Evolutionary conservation across 2,329 filamentous ascomycete species (phyloP).

Genomic region (Claviceps humidiphila): DNA sequence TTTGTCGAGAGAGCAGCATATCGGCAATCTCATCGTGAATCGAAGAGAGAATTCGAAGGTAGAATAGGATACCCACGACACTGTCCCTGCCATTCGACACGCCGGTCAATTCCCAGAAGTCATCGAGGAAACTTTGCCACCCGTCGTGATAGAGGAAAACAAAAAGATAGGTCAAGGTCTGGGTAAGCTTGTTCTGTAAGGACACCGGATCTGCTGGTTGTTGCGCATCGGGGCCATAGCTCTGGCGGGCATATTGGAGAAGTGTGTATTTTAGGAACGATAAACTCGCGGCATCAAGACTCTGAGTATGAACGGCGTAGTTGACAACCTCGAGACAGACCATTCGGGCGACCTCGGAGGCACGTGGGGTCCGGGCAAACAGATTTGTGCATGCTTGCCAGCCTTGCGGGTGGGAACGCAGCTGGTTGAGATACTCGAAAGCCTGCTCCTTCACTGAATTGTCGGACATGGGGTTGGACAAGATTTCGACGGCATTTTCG

Average conservation of each 20-base stretch:
- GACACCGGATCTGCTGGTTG: slow-evolving; percentile 55
- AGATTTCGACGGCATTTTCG: slow-evolving; percentile 90
- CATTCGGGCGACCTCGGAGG: slow-evolving; percentile 74
- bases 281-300: slow-evolving; percentile 60
- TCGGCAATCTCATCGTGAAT: slow-evolving; percentile 98
- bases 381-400: slow-evolving; percentile 84
- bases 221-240: slow-evolving; percentile 50
- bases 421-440: slow-evolving; percentile 64
- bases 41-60: slow-evolving; percentile 75
- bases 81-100: slow-evolving; percentile 55
- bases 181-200: slow-evolving; percentile 93
- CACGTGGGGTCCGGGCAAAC: slow-evolving; percentile 64
- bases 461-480: slow-evolving; percentile 69
- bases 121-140: slow-evolving; percentile 85
- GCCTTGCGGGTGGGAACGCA: slow-evolving; percentile 69
- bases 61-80: slow-evolving; percentile 64
- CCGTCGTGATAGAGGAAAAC: slow-evolving; percentile 71
- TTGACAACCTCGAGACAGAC: slow-evolving; percentile 89
- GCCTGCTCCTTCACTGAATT: slow-evolving; percentile 67
- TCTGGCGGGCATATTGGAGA: slow-evolving; percentile 65
- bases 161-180: slow-evolving; percentile 91
- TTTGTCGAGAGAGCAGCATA: slow-evolving; percentile 67
- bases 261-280: slow-evolving; percentile 67
- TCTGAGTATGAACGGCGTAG: slow-evolving; percentile 70
- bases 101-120: slow-evolving; percentile 67